Base-by-base conservation (phyloP, 2,329 filamentous ascomycete species). In the Ophioceras dolichostomum region DNA sequence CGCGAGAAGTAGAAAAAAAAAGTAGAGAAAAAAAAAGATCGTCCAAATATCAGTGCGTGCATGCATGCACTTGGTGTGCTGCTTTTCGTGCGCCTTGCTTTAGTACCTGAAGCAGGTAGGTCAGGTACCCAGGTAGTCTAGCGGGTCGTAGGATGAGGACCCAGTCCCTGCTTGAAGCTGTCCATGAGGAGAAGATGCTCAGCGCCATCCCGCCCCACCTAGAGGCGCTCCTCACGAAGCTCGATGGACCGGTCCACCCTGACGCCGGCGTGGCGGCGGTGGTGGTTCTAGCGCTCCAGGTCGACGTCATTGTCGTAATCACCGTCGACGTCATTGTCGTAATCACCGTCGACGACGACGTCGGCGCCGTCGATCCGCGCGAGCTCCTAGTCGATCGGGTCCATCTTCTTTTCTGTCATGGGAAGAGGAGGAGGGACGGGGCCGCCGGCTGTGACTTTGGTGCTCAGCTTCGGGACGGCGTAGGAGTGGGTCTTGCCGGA, bases 301-400 rank as follows among this genome's bases (percentile, higher is more conserved):
- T n/a, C n/a, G n/a, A n/a, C n/a, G n/a, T n/a, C n/a, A n/a, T n/a
- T n/a, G n/a, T n/a, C n/a, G n/a, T n/a, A n/a, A n/a, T n/a, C n/a
- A n/a, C n/a, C n/a, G n/a, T n/a, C n/a, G n/a, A n/a, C n/a, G n/a
- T n/a, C n/a, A n/a, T n/a, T n/a, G n/a, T n/a, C n/a, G n/a, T n/a
- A n/a, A n/a, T n/a, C 32, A 8, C 36, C 20, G 9, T 20, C 19
- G 13, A 32, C 28, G 4, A 34, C 34, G 10, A n/a, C 34, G n/a
- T 38, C 32, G 10, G 22, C 28, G 8, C 40, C 43, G 8, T 49
- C 50, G 10, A 50, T 47, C 4, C 39, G 17, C 4, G 46, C 41
- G 21, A 52, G 42, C 40, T 51, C 47, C 13, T 40, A 38, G 26
- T 52, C 49, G 5, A 47, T 22, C 19, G 38, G 35, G 20, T 48